phyloP scores from a whole-genome alignment of 2,329 filamentous ascomycete species.

The Pestalotiopsis sp. region DNA sequence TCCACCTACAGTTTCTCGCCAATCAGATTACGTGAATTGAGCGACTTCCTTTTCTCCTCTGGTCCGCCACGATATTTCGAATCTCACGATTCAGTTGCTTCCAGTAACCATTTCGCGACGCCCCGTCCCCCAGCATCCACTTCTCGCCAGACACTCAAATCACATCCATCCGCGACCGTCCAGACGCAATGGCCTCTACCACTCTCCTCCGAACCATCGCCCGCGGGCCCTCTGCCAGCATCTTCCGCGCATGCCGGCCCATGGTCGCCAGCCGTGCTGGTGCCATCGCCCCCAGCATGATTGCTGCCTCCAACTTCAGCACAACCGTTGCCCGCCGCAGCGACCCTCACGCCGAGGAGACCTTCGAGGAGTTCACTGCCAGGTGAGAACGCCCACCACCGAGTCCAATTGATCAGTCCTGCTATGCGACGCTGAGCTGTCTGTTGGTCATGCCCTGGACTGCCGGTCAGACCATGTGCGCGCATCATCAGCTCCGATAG shows the following conservation, averaged over 20 bases:
- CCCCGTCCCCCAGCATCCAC: not conserved
- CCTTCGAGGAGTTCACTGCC: conserved; percentile 97
- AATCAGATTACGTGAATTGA: conserved; percentile 10
- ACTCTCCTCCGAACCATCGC: conserved; percentile 71
- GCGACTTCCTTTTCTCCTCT: conserved; percentile 13
- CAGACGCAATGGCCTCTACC: conserved; percentile 62
- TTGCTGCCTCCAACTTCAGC: conserved; percentile 62
- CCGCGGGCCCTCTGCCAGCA: conserved; percentile 63
- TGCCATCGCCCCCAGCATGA: conserved; percentile 51
- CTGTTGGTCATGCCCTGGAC: not conserved
- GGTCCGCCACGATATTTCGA: conserved; percentile 9
- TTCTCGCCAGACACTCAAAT: not conserved
- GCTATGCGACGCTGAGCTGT: not conserved
- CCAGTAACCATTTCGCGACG: not conserved
- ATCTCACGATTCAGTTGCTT: conserved; percentile 6
- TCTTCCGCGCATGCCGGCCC: conserved; percentile 66
- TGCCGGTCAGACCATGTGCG: not conserved
- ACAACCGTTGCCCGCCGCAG: conserved; percentile 57
- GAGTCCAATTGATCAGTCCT: not conserved
- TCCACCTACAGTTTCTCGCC: conserved; percentile 1
- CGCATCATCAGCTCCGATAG: conserved; percentile 13
- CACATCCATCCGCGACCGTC: not conserved
- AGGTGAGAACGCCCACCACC: conserved; percentile 65
- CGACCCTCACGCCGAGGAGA: conserved; percentile 82
- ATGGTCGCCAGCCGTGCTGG: conserved; percentile 57